These are phyloP conservation scores for Populus ilicifolia DNA, from an alignment of 345 rosid genomes.

Conservation along the genomic window DNA sequence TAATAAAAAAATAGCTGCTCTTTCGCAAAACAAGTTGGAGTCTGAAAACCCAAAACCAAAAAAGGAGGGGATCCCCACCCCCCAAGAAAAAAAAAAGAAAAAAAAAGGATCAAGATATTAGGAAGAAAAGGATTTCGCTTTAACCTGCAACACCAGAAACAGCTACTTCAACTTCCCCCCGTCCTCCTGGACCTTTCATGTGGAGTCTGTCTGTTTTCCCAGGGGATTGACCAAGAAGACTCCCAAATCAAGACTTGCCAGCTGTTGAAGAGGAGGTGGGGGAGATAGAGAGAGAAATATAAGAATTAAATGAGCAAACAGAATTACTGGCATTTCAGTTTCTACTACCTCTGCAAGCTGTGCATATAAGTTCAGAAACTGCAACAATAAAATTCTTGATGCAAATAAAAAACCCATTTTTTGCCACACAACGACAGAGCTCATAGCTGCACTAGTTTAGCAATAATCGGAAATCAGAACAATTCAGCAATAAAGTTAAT, in stretches of 20 bases:
- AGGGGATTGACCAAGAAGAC: conserved; percentile 62
- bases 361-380: not conserved
- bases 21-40: not conserved
- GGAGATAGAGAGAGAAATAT: not conserved
- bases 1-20: not conserved
- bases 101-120: not conserved
- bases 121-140: conserved; percentile 1
- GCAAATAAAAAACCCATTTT: not conserved
- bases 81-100: not conserved
- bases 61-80: not conserved
- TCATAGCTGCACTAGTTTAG: not conserved
- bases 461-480: not conserved
- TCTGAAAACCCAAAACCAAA: not conserved
- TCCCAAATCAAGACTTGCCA: conserved; percentile 79
- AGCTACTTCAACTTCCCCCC: conserved; percentile 98
- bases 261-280: conserved; percentile 31
- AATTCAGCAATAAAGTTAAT: not conserved
- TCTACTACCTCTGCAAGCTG: not conserved
- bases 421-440: not conserved
- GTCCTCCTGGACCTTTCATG: conserved; percentile 99
- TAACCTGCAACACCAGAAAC: conserved; percentile 89
- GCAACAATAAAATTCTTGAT: not conserved
- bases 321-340: not conserved
- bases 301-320: conserved; percentile 1
- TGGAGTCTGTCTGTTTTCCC: conserved; percentile 81